Base-by-base conservation (phyloP, 805 yeast species). In the Wickerhamomyces pijperi region DNA sequence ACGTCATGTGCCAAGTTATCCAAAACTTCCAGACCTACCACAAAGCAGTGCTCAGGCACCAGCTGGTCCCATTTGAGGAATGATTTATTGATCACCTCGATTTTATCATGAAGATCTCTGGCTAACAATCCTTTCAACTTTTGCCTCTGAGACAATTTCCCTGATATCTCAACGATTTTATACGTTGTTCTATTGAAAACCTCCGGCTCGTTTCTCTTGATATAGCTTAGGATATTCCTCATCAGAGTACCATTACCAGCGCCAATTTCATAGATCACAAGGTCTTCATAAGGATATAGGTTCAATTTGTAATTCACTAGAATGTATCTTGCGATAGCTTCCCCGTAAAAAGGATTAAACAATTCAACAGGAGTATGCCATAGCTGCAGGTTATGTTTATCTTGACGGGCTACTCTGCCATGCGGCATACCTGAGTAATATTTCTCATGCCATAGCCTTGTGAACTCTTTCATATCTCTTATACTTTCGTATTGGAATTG, bases 301-400 rank as follows among this genome's bases (percentile, higher is more conserved):
- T 78, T 78, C 47, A 77, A 60, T 56, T 78, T 76, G 54, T 80
- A 82, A 54, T 82, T 79, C 8, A 76, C 78, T 39, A 85, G 59
- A 16, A 88, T 60, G 59, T 85, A 82, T 39, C 88, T 64, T 0
- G 96, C 96, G 41, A 90, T 61, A 0, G 94, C 86, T 55, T 82
- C 83, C 13, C 95, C 95, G 50, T 86, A 85, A 49, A 67, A 78
- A 0, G 95, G 95, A 45, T 78, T 78, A 59, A 85, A 85, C 35
- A 85, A 63, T 56, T 86, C 95, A 0, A 92, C 81, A 1, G 95
- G 95, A 0, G 94, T 85, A 54, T 85, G 94, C 94, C 94, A 85
- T 36, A 83, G 58, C 57, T 85, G 94, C 14, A 76, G 46, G 0
- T 43, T 39, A 35, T 50, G 53, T 42, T 46, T 49, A 7, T 21